A percentile compares a stretch with the other conserved stretches of the same genome.
These are phyloP conservation scores for Colletotrichum camelliae DNA, from an alignment of 2,329 filamentous ascomycete species.

Conservation along the genomic window DNA sequence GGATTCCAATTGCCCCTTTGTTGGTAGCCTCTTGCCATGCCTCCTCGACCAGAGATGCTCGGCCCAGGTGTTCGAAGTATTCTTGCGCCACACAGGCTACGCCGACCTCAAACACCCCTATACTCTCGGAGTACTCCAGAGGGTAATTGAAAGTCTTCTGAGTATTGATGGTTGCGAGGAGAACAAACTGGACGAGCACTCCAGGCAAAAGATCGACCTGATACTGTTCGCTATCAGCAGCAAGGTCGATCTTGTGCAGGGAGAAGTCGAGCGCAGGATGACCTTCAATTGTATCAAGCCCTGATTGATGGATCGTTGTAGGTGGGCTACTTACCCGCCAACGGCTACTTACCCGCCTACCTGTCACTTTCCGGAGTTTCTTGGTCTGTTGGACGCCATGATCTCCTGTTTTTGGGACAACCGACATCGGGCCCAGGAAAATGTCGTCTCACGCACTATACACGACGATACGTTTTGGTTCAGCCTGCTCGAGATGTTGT, in stretches of 20 bases:
- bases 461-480: not conserved
- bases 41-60: not conserved
- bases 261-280: not conserved
- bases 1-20: not conserved
- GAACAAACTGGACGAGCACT: not conserved
- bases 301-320: not conserved
- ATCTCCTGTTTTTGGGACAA: not conserved
- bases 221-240: not conserved
- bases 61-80: not conserved
- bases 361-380: not conserved
- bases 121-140: not conserved
- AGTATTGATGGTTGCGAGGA: not conserved
- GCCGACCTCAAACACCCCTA: not conserved
- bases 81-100: not conserved
- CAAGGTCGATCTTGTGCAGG: not conserved
- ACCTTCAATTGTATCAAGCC: not conserved
- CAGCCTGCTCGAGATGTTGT: not conserved
- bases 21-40: not conserved
- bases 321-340: not conserved
- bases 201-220: not conserved
- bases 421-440: not conserved
- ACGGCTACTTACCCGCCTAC: not conserved
- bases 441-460: not conserved
- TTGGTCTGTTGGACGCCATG: not conserved
- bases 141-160: fast-evolving